Base-by-base conservation (phyloP, 2,329 filamentous ascomycete genomes). In the Eutypa lata region DNA sequence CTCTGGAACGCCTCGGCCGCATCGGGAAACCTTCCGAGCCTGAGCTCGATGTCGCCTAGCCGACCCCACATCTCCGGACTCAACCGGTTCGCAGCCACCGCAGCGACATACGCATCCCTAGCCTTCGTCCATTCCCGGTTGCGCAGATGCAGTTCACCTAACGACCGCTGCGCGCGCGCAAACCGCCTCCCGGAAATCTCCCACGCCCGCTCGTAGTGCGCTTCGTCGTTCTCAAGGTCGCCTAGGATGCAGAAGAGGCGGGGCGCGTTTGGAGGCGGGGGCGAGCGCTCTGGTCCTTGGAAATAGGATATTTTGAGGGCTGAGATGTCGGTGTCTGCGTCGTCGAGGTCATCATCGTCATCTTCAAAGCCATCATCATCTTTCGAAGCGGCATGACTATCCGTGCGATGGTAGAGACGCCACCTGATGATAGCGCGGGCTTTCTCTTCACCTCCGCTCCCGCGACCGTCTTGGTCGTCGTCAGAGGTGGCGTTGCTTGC, bases 161-260 rank as follows among this genome's bases (percentile, higher is more conserved):
- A 78, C 0, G 90, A 94, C 52, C 89, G 86, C 66, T 97, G 93
- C 0, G 94, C 93, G 3, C 94, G 84, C 0, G 91, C 87, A 66
- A 91, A 99, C 14, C 92, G 83, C 47, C 84, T 71, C 2, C 86
- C 86, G 0, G 92, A 97, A 1, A 96, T 82, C 19, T 87, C 83
- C 94, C 94, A 99, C 0, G 93, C 91, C 14, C 87, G 88, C 58
- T 90, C 82, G 72, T 95, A 99, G 73, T 92, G 83, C 10, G 73
- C 69, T 0, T 87, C 79, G 10, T 94, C 82, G 21, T 85, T 78
- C 60, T 96, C 90, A 16, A 99, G 80, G 61, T 99, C 94, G 18
- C 93, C 94, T 1, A 99, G 76, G 53, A 99, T 97, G 67, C 93
- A 97, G 76, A 92, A 93, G 5, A 97, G 75, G 0, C 94, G 84